phyloP scores from a whole-genome alignment of 352 stramenopile species.

The Phytophthora parvispora region DNA sequence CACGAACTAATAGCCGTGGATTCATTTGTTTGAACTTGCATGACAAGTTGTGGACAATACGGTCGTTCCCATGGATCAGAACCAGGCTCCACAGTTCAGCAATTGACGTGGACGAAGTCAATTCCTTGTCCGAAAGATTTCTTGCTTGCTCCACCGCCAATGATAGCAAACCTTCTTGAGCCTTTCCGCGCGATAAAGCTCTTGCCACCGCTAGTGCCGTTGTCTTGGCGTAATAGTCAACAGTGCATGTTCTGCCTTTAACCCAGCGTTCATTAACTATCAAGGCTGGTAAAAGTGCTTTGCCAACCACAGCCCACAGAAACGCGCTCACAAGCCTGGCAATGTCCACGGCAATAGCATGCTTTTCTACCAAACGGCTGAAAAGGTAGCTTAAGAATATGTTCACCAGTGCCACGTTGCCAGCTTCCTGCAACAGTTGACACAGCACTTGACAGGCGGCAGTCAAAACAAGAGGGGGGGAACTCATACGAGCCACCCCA shows the following conservation, averaged over 20 bases:
- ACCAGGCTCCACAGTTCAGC: background rate
- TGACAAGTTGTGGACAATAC: background rate
- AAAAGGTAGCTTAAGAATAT: slow-evolving; percentile 4
- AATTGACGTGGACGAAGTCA: background rate
- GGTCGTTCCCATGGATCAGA: background rate
- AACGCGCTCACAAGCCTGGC: slow-evolving; percentile 6
- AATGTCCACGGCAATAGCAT: background rate
- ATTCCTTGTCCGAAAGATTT: background rate
- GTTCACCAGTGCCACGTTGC: background rate
- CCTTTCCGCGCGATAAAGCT: background rate
- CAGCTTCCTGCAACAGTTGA: background rate
- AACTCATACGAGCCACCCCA: background rate
- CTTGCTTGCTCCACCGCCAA: background rate
- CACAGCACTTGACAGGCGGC: background rate
- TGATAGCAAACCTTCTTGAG: background rate
- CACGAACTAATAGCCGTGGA: background rate
- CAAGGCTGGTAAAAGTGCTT: slow-evolving; percentile 1
- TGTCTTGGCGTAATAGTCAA: background rate
- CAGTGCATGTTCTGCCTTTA: too few relatives aligned
- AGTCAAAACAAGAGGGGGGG: background rate
- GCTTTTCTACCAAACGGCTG: background rate
- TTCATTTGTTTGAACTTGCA: background rate
- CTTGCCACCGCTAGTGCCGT: slow-evolving; percentile 1
- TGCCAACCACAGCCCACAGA: slow-evolving; percentile 14
- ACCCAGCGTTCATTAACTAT: too few relatives aligned